These are phyloP conservation scores for Phaseolus lunatus DNA, from an alignment of 306 rosid species.

Conservation along the genomic window DNA sequence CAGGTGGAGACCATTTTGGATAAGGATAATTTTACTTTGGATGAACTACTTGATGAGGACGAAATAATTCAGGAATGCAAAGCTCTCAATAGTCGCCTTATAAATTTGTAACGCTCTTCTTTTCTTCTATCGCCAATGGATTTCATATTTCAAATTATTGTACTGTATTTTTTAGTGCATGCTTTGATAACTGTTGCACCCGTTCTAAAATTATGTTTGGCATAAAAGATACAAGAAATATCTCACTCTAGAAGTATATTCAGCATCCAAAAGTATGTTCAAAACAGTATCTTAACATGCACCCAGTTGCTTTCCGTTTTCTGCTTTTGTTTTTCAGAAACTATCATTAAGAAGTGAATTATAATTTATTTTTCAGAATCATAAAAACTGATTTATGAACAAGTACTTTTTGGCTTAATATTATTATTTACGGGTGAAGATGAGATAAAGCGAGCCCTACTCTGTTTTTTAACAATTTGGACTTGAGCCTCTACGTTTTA, in stretches of 20 bases:
- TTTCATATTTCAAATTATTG: conserved; percentile 31
- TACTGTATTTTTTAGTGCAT: not conserved
- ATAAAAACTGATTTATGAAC: conserved; percentile 22
- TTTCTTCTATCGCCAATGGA: not conserved
- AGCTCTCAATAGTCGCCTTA: conserved; percentile 94
- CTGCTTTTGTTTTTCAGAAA: conserved; percentile 11
- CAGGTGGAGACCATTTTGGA: conserved; percentile 99
- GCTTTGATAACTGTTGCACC: not conserved
- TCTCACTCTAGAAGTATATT: not conserved
- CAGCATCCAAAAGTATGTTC: not conserved
- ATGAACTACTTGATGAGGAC: conserved; percentile 97
- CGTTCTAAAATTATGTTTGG: not conserved
- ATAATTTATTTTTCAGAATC: conserved; percentile 20
- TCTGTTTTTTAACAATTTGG: conserved; percentile 6
- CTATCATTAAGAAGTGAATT: conserved; percentile 22
- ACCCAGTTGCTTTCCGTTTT: conserved; percentile 26
- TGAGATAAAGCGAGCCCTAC: not conserved
- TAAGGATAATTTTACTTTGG: conserved; percentile 84
- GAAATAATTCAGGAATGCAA: conserved; percentile 99
- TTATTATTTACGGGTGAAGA: conserved; percentile 18
- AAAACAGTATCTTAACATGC: not conserved
- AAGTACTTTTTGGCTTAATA: conserved; percentile 28
- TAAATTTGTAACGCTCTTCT: conserved; percentile 82
- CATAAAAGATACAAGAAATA: not conserved
- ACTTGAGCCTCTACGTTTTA: conserved; percentile 2